phyloP scores from a whole-genome alignment of 139 green algal genomes.

The Nannochloris sp. region DNA sequence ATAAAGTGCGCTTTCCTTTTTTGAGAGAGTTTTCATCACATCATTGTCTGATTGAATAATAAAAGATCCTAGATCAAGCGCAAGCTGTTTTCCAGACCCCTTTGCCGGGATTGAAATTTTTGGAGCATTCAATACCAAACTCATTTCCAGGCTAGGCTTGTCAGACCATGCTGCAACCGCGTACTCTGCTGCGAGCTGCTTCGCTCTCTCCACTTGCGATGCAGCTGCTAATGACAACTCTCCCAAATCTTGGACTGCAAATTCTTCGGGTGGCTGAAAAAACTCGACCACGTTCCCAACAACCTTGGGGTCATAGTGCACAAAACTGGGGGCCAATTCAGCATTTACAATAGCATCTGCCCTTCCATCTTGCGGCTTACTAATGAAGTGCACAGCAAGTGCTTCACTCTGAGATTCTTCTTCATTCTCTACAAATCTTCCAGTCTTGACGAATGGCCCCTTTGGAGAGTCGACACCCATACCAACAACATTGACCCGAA shows the following conservation, averaged over 20 bases:
- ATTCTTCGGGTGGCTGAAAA: conserved; percentile 45
- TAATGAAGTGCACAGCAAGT: conserved; percentile 37
- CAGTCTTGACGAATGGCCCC: conserved; percentile 56
- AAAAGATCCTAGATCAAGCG: conserved; percentile 68
- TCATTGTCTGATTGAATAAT: conserved; percentile 38
- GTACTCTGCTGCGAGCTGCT: conserved; percentile 39
- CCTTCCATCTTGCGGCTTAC: conserved; percentile 57
- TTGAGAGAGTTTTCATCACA: conserved; percentile 17
- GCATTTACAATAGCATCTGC: conserved; percentile 54
- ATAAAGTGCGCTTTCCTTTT: conserved; percentile 67
- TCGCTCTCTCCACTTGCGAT: conserved; percentile 45
- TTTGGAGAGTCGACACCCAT: conserved; percentile 50
- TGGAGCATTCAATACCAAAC: conserved; percentile 67
- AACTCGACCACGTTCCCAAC: conserved; percentile 58
- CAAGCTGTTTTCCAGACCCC: conserved; percentile 32
- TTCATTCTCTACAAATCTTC: conserved; percentile 6
- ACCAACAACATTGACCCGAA: conserved; percentile 37
- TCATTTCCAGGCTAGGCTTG: conserved; percentile 44
- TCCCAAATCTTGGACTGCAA: conserved; percentile 36
- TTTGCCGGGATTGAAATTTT: conserved; percentile 60
- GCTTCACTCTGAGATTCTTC: conserved; percentile 1
- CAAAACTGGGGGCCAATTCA: conserved; percentile 60
- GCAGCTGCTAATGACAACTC: conserved; percentile 37
- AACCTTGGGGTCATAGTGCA: conserved; percentile 59
- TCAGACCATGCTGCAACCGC: conserved; percentile 34